phyloP scores from a whole-genome alignment of 169 alveolate genomes.

The Cytauxzoon felis region DNA sequence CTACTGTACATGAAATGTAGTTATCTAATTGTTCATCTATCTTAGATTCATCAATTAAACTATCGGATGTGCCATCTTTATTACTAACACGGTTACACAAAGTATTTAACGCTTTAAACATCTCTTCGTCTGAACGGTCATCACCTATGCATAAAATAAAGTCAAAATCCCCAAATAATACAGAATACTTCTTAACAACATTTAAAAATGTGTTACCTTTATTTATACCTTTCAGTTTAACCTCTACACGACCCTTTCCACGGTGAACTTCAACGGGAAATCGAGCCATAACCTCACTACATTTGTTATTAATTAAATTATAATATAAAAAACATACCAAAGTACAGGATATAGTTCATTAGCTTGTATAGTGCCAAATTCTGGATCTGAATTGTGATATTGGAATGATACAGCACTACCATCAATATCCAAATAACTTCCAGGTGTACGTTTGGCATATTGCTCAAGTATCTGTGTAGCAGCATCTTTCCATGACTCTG shows the following conservation, averaged over 20 bases:
- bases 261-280: constrained; percentile 67
- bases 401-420: constrained; percentile 78
- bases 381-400: constrained; percentile 82
- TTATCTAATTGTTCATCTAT: not conserved
- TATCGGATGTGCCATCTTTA: not conserved
- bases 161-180: constrained; percentile 50
- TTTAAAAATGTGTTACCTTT: constrained; percentile 54
- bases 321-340: not conserved
- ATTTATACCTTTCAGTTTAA: constrained; percentile 31
- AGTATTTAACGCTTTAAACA: constrained; percentile 55
- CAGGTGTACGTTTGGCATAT: constrained; percentile 79
- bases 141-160: constrained; percentile 53
- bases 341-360: constrained; percentile 70
- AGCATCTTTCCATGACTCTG: constrained; percentile 46
- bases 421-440: constrained; percentile 81
- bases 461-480: constrained; percentile 48
- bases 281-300: constrained; percentile 20
- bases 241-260: constrained; percentile 45
- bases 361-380: constrained; percentile 82
- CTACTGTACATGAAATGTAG: constrained; percentile 53
- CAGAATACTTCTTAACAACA: constrained; percentile 30
- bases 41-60: not conserved
- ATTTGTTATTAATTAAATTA: not conserved
- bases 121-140: constrained; percentile 48
- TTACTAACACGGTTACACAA: constrained; percentile 1